These are phyloP conservation scores for Aschersonia sp. DNA, from an alignment of 2,329 filamentous ascomycete species.

Conservation along the genomic window DNA sequence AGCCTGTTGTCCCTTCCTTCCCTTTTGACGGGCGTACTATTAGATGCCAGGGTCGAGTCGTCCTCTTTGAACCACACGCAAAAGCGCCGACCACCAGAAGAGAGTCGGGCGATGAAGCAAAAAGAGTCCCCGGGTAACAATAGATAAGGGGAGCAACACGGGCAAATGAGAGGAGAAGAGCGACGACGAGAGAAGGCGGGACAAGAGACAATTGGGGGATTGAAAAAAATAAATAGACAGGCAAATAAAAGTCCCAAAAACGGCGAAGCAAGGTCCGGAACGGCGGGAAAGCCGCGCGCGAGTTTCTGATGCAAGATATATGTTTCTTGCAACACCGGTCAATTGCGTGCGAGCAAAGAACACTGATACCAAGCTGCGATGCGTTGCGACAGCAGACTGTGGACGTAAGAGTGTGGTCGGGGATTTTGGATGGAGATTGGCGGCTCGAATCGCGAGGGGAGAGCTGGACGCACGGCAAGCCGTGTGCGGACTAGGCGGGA, in stretches of 20 bases:
- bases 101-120: too few relatives aligned
- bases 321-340: background rate
- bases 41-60: too few relatives aligned
- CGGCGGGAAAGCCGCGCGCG: background rate
- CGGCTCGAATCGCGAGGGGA: background rate
- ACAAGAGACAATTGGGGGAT: too few relatives aligned
- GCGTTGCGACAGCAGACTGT: background rate
- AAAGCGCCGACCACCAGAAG: too few relatives aligned
- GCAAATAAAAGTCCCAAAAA: too few relatives aligned
- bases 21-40: slow-evolving; percentile 2
- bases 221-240: too few relatives aligned
- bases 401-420: background rate
- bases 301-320: too few relatives aligned
- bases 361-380: background rate
- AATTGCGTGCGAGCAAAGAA: background rate
- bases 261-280: background rate
- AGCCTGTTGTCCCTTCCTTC: slow-evolving; percentile 7
- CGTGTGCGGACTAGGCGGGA: background rate
- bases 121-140: too few relatives aligned
- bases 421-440: background rate
- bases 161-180: too few relatives aligned
- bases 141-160: too few relatives aligned
- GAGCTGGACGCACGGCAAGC: background rate
- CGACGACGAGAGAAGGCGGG: too few relatives aligned
- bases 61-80: too few relatives aligned